phyloP scores from a whole-genome alignment of 257 asterid species.

The Lycium ferocissimum region DNA sequence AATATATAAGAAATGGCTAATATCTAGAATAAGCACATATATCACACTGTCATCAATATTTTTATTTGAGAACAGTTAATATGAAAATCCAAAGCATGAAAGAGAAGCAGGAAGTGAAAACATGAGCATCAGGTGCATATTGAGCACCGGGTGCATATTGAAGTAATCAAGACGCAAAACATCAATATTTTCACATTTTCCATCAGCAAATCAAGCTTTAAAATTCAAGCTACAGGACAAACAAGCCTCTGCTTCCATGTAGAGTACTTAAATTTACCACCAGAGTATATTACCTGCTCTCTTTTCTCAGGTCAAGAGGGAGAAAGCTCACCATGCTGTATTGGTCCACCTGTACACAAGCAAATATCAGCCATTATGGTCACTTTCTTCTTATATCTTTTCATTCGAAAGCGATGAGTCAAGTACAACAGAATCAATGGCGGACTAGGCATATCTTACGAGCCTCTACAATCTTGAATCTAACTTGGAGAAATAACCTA shows the following conservation, averaged over 20 bases:
- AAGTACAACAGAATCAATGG: neutral
- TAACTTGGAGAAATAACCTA: constrained; percentile 7
- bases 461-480: constrained; percentile 18
- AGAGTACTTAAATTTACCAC: neutral
- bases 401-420: neutral
- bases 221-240: too few relatives aligned
- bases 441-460: neutral
- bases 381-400: constrained; percentile 4
- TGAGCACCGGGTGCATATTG: neutral
- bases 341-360: constrained; percentile 76
- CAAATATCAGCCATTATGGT: neutral
- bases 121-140: neutral
- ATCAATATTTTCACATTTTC: too few relatives aligned
- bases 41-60: neutral
- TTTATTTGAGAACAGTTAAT: neutral
- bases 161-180: too few relatives aligned
- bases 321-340: constrained; percentile 93
- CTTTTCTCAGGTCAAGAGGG: constrained; percentile 95
- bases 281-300: constrained; percentile 62
- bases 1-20: neutral
- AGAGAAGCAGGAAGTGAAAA: neutral
- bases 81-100: neutral
- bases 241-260: too few relatives aligned
- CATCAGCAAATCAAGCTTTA: too few relatives aligned
- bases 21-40: neutral